phyloP scores from a whole-genome alignment of 495 filamentous ascomycete species.

The Hypomontagnella monticulosa region DNA sequence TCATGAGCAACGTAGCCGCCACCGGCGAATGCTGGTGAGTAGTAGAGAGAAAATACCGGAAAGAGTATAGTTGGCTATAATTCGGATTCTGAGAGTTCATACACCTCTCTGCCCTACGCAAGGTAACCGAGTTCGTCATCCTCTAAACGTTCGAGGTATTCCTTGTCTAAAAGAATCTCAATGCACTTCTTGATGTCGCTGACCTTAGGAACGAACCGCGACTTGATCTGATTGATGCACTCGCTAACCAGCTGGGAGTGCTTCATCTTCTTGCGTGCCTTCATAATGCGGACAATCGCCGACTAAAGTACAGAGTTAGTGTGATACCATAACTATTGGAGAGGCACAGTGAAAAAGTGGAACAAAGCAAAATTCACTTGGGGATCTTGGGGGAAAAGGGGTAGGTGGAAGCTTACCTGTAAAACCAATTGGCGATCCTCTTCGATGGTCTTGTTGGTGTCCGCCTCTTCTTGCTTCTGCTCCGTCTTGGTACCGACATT shows the following conservation, averaged over 20 bases:
- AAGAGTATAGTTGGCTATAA: slow-evolving; percentile 13
- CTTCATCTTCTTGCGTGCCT: slow-evolving; percentile 98
- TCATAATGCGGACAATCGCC: slow-evolving; percentile 99
- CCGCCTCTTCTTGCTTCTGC: slow-evolving; percentile 91
- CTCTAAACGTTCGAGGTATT: slow-evolving; percentile 95
- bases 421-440: slow-evolving; percentile 96
- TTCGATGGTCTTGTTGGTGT: slow-evolving; percentile 99
- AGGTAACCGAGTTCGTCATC: slow-evolving; percentile 94
- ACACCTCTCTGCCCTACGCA: slow-evolving; percentile 59
- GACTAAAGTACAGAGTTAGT: slow-evolving; percentile 69
- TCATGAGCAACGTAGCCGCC: slow-evolving; percentile 11
- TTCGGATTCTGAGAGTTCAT: neutral
- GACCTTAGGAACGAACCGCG: slow-evolving; percentile 92
- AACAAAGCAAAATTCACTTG: slow-evolving; percentile 65
- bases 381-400: slow-evolving; percentile 60
- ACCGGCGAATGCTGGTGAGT: slow-evolving; percentile 15
- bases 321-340: neutral
- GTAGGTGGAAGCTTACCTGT: slow-evolving; percentile 75
- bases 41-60: slow-evolving; percentile 16
- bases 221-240: slow-evolving; percentile 91
- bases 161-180: slow-evolving; percentile 98
- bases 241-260: slow-evolving; percentile 92
- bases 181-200: slow-evolving; percentile 99
- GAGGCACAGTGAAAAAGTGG: neutral
- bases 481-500: slow-evolving; percentile 95